Conservation (phyloP, 2,329 filamentous ascomycete species). For the Bipolaris gigantea region DNA sequence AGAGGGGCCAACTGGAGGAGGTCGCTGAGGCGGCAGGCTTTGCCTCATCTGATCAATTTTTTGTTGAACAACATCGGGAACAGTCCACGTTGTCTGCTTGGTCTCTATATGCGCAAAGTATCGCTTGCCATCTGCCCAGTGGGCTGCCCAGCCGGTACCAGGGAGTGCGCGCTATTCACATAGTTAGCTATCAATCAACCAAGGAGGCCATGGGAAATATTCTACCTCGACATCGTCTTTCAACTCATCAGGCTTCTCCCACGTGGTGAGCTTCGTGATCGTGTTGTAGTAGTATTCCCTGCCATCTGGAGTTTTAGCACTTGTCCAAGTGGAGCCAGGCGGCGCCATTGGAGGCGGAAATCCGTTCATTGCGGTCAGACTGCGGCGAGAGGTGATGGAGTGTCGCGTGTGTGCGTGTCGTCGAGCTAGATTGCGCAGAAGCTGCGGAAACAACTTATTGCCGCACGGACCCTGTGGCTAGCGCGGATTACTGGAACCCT, state of each 20-base stretch:
- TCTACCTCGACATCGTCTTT: constrained; percentile 80
- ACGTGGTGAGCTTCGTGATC: constrained; percentile 83
- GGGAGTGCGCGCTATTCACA: constrained; percentile 70
- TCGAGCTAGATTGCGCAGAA: constrained; percentile 4
- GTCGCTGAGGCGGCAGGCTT: constrained; percentile 47
- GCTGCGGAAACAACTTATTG: constrained; percentile 3
- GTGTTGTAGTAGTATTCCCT: constrained; percentile 90
- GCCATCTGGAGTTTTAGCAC: constrained; percentile 78
- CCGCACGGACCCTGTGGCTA: constrained; percentile 5
- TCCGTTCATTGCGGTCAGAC: constrained; percentile 58
- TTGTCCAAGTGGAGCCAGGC: constrained; percentile 65
- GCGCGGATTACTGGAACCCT: neutral
- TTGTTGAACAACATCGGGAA: constrained; percentile 71
- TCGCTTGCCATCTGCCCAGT: constrained; percentile 77
- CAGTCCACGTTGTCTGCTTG: constrained; percentile 91
- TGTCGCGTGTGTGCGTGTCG: constrained; percentile 8
- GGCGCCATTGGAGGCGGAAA: constrained; percentile 55
- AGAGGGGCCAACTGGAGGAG: constrained; percentile 45
- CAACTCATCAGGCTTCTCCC: constrained; percentile 89
- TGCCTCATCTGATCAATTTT: constrained; percentile 75
- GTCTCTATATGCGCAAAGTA: constrained; percentile 95
- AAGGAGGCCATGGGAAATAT: neutral
- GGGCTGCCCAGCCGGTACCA: constrained; percentile 88
- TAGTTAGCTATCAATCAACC: constrained; percentile 11
- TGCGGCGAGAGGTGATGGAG: neutral